A percentile compares a stretch with the other conserved stretches of the same genome.
Conservation (phyloP, 2,329 filamentous ascomycete genomes). For the Cordyceps cateniannulata region DNA sequence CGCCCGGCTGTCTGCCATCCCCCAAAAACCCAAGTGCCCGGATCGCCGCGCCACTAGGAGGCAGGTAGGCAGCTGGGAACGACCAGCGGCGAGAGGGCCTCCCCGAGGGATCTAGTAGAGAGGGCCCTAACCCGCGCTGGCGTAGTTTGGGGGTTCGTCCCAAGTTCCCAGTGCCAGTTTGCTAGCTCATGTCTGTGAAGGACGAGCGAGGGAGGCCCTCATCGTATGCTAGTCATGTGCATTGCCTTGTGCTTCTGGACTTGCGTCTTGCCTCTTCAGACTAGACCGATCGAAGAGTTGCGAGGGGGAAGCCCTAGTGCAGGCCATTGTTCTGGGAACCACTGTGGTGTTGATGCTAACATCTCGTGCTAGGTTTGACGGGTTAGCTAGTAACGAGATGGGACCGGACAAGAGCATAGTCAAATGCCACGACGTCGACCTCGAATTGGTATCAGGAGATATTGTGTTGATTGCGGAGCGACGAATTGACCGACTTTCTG, state of each 20-base stretch:
- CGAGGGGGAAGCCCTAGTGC: slow-evolving; percentile 1
- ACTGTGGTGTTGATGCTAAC: background rate
- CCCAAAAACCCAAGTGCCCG: background rate
- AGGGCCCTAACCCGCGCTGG: background rate
- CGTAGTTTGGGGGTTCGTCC: slow-evolving; percentile 4
- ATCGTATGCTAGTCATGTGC: background rate
- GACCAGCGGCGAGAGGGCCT: background rate
- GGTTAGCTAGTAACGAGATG: background rate
- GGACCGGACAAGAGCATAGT: background rate
- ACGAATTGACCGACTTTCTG: background rate
- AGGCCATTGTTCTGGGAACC: slow-evolving; percentile 1
- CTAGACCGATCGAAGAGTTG: slow-evolving; percentile 9
- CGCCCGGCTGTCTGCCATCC: background rate
- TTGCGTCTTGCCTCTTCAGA: slow-evolving; percentile 8
- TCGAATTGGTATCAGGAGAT: background rate
- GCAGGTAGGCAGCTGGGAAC: background rate
- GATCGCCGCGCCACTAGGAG: slow-evolving; percentile 4
- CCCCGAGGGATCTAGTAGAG: background rate
- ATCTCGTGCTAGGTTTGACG: background rate
- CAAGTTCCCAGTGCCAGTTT: slow-evolving; percentile 4
- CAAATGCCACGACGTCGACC: background rate
- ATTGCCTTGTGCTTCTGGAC: background rate
- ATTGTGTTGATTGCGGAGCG: background rate
- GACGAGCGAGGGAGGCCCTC: background rate
- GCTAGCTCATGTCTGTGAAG: background rate